Percentiles rank a stretch among this genome's conserved stretches.
phyloP scores from a whole-genome alignment of 768 basidiomycete genomes.

The Tulasnella sp. region DNA sequence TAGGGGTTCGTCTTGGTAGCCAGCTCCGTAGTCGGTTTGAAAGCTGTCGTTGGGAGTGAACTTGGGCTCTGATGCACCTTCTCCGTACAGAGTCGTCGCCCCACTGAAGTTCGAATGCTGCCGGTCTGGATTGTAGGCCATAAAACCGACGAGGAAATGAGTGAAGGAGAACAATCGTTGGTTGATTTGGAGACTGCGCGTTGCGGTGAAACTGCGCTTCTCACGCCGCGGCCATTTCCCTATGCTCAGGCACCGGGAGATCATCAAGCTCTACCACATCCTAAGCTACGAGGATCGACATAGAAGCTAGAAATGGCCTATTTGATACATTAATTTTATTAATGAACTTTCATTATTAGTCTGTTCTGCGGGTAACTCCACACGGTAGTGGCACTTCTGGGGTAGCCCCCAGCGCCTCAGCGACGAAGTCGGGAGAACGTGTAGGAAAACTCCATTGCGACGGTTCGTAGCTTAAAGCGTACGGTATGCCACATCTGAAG shows the following conservation, averaged over 20 bases:
- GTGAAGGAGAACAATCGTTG: background rate
- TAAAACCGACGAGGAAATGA: background rate
- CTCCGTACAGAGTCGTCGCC: background rate
- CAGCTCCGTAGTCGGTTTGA: background rate
- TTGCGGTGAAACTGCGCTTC: slow-evolving; percentile 1
- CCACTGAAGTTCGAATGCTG: background rate
- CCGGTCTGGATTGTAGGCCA: background rate
- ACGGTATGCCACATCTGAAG: background rate
- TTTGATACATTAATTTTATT: background rate
- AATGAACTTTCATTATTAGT: background rate
- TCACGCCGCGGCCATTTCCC: slow-evolving; percentile 1
- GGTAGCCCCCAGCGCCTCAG: background rate
- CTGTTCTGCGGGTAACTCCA: background rate
- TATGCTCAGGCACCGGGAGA: background rate
- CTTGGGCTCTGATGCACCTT: background rate
- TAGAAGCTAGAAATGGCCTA: background rate
- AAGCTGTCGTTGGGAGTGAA: background rate
- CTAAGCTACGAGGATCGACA: background rate
- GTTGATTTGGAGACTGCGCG: background rate
- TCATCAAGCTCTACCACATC: background rate
- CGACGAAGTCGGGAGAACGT: background rate
- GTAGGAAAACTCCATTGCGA: background rate
- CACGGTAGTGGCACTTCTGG: background rate
- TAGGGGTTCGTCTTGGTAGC: slow-evolving; percentile 11
- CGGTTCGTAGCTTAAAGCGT: background rate